Conservation (phyloP, 352 stramenopile species). For the Phytophthora europaea region DNA sequence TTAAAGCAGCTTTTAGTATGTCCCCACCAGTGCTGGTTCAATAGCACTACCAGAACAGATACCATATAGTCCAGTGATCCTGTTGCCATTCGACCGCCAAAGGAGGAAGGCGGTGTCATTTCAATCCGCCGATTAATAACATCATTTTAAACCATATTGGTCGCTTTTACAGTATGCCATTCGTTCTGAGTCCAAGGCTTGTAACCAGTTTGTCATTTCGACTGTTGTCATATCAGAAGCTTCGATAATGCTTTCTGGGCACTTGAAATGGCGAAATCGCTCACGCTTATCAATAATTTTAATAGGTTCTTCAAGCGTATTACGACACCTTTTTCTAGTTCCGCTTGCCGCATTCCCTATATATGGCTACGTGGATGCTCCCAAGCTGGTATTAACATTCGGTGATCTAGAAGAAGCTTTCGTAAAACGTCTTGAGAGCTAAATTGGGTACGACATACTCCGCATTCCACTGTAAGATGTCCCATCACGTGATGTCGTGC, state of each 20-base stretch:
- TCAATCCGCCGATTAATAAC: background rate
- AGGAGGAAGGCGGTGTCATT: background rate
- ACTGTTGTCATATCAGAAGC: background rate
- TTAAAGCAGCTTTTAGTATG: slow-evolving; percentile 19
- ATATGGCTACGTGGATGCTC: background rate
- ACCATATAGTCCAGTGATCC: slow-evolving; percentile 4
- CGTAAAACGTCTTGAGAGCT: slow-evolving; percentile 15
- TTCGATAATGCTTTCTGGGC: no score
- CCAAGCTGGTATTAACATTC: slow-evolving; percentile 6
- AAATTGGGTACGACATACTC: background rate
- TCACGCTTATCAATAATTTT: no score
- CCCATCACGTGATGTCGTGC: background rate
- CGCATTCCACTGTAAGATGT: slow-evolving; percentile 3
- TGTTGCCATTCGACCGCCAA: background rate
- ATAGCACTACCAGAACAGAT: background rate
- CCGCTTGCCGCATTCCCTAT: background rate
- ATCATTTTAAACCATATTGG: slow-evolving; percentile 6
- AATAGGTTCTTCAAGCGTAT: no score
- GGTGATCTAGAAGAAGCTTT: background rate
- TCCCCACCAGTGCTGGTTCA: slow-evolving; percentile 7
- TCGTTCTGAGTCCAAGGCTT: background rate
- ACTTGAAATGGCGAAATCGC: no score
- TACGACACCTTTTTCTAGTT: no score
- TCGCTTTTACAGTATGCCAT: background rate
- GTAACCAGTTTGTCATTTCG: background rate